phyloP scores from a whole-genome alignment of 352 stramenopile genomes.

The Pythium biforme region DNA sequence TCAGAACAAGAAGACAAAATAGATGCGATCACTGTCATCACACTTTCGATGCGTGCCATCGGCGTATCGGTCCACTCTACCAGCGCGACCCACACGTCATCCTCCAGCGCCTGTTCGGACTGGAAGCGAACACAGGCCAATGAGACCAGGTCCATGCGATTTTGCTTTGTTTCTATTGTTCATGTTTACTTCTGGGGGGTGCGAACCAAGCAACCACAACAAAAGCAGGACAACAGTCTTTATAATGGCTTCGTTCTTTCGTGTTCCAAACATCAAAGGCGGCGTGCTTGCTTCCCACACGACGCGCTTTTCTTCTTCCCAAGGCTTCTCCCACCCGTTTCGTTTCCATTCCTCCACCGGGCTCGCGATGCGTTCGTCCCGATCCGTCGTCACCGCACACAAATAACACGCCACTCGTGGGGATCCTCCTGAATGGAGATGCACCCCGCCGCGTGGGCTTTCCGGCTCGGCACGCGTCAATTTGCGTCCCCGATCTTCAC shows the following conservation, averaged over 20 bases:
- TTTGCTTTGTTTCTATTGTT: neutral
- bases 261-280: neutral
- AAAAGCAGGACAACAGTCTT: neutral
- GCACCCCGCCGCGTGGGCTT: neutral
- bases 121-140: no score
- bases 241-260: conserved; percentile 9
- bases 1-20: no score
- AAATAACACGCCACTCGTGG: conserved; percentile 4
- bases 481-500: neutral
- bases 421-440: neutral
- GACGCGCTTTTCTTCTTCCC: neutral
- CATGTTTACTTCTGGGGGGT: neutral
- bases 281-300: neutral
- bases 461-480: neutral
- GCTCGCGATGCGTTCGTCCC: neutral
- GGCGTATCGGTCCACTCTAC: no score
- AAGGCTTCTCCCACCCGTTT: neutral
- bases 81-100: no score
- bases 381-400: conserved; percentile 6
- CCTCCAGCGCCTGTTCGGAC: no score
- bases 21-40: conserved; percentile 3
- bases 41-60: no score
- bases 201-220: neutral
- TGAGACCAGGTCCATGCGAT: neutral
- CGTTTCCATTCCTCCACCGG: neutral